Evolutionary conservation across 75 land plant species (phyloP).

Genomic region (Larix kaempferi): DNA sequence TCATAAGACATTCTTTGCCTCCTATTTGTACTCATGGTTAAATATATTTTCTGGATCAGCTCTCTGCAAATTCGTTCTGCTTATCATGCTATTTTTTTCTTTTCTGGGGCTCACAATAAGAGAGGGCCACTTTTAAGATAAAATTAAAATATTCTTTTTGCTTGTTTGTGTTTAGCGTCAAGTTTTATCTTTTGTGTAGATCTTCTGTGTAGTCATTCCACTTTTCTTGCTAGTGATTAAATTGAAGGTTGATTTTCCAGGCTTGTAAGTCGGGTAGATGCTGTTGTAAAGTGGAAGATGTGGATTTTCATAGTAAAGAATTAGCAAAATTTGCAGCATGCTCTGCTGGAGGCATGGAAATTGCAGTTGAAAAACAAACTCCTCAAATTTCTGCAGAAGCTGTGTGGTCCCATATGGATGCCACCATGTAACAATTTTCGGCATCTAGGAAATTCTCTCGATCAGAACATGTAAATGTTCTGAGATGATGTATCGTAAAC

Average conservation of each 20-base stretch:
- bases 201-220: background rate
- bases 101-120: background rate
- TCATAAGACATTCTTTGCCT: too few species aligned
- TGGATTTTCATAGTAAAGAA: background rate
- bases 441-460: too few species aligned
- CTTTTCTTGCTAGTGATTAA: background rate
- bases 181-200: background rate
- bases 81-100: background rate
- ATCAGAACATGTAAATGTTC: too few species aligned
- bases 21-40: background rate
- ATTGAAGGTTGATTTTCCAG: constrained; percentile 4
- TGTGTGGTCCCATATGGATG: background rate
- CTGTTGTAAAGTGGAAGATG: background rate
- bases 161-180: background rate
- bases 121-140: background rate
- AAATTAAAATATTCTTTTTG: background rate
- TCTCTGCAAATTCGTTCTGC: background rate
- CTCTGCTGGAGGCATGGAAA: background rate
- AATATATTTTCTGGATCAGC: background rate
- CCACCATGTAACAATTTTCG: too few species aligned
- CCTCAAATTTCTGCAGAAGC: background rate
- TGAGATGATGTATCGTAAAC: too few species aligned
- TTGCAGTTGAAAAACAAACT: background rate
- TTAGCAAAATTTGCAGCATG: background rate
- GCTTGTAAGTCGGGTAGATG: background rate